Evolutionary conservation across 495 filamentous ascomycete genomes (phyloP), one percentile per base, ranked within the genome.

Genomic region (Lasiosphaeria miniovina): DNA sequence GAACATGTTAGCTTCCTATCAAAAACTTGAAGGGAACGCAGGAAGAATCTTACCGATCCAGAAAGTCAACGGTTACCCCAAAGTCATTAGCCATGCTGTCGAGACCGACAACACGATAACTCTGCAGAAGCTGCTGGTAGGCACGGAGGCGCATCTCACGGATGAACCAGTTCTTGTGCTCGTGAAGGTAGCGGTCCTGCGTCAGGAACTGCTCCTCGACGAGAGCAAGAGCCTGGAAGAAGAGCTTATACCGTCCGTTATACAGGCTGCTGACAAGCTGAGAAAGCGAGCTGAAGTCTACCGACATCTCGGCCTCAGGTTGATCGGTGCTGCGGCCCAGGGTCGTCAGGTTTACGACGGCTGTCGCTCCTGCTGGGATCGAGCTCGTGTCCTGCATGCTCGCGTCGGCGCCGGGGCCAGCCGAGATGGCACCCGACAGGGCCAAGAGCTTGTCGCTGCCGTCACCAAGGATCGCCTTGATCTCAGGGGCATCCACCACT

Each of bases 401-500:
- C 62, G 89, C 88, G 64, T 94, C 91, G 31, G 84, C 87, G 41
- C 89, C 88, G 6, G 90, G 86, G 0, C 92, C 91, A 4, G 91
- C 84, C 4, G 90, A 91, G 32, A 88, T 74, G 49, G 87, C 84
- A 4, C 92, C 92, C 31, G 83, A 79, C 49, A 96, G 76, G 0
- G 90, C 92, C 45, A 90, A 82, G 38, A 96, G 75, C 66, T 90
- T 90, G 63, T 97, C 93, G 55, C 93, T 90, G 32, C 88, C 86
- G 65, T 92, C 86, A 57, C 95, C 94, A 8, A 98, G 82, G 52
- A 98, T 93, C 15, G 94, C 95, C 74, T 91, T 91, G 80, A 98
- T 97, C 75, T 98, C 94, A 4, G 94, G 93, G 11, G 94, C 95
- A 73, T 98, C 94, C 48, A 97, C 91, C 17, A 98, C 94, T 77